Evolutionary conservation across 2,329 filamentous ascomycete species (phyloP).

Genomic region (Colletotrichum magnum): DNA sequence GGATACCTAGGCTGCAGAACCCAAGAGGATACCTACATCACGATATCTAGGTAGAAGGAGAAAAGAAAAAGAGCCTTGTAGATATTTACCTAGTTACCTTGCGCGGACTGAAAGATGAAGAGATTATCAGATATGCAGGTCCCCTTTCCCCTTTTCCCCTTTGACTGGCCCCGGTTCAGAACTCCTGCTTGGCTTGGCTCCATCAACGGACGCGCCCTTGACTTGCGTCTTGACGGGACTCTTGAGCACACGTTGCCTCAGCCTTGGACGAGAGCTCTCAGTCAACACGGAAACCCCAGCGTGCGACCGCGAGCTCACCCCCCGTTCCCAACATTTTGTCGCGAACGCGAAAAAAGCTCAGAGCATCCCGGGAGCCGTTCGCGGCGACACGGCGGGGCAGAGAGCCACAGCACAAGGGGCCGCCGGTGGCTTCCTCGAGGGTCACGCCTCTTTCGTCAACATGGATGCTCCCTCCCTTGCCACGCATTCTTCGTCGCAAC

Average conservation of each 20-base stretch:
- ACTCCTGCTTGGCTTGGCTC: not conserved
- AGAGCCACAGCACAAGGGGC: slow-evolving; percentile 21
- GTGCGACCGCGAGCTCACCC: not conserved
- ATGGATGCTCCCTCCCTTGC: slow-evolving; percentile 19
- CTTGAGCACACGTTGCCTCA: slow-evolving; percentile 34
- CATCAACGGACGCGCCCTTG: not conserved
- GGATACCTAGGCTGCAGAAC: not conserved
- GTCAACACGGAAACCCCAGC: no score
- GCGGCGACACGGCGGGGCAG: slow-evolving; percentile 8
- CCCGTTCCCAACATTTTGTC: slow-evolving; percentile 38
- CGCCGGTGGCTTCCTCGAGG: slow-evolving; percentile 12
- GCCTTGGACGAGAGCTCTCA: not conserved
- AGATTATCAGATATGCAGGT: slow-evolving; percentile 21
- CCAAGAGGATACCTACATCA: no score
- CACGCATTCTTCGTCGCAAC: slow-evolving; percentile 21
- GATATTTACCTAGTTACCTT: not conserved
- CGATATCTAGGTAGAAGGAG: not conserved
- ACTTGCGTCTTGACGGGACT: not conserved
- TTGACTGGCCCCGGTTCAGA: slow-evolving; percentile 15
- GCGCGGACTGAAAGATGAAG: not conserved
- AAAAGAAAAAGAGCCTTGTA: slow-evolving; percentile 5
- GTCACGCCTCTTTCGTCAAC: slow-evolving; percentile 9
- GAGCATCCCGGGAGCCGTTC: slow-evolving; percentile 29
- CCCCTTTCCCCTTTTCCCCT: slow-evolving; percentile 9
- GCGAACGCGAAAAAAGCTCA: slow-evolving; percentile 36